A percentile compares a stretch with the other conserved stretches of the same genome.
Evolutionary conservation across 2,329 filamentous ascomycete species (phyloP).

Genomic region (Graphiopsis chlorocephala): DNA sequence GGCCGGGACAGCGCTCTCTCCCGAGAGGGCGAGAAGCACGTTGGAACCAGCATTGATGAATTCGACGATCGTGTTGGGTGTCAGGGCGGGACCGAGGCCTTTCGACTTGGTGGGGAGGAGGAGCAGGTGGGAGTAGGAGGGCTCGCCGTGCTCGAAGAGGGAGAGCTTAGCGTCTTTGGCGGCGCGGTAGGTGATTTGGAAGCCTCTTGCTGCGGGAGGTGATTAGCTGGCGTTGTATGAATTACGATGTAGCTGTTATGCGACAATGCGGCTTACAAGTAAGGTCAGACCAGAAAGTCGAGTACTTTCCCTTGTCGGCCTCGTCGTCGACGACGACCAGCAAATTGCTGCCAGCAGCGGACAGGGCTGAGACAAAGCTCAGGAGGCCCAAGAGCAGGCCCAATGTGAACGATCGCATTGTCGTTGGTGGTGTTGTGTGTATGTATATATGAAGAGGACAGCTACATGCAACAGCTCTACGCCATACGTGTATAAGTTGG

Average conservation of each 20-base stretch:
- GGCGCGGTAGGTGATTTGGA: conserved; percentile 74
- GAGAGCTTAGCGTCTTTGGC: conserved; percentile 75
- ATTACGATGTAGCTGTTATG: not conserved
- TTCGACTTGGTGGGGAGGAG: conserved; percentile 88
- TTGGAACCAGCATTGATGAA: conserved; percentile 93
- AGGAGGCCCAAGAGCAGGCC: conserved; percentile 62
- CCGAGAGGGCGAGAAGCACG: conserved; percentile 79
- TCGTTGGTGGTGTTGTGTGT: conserved; percentile 10
- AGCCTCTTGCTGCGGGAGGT: conserved; percentile 67
- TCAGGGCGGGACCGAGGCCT: conserved; percentile 85
- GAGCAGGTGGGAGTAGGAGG: conserved; percentile 85
- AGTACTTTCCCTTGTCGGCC: conserved; percentile 77
- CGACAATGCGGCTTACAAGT: conserved; percentile 52
- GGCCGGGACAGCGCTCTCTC: conserved; percentile 65
- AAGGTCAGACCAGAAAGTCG: conserved; percentile 73
- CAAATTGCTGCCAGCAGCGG: conserved; percentile 74
- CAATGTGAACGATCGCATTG: conserved; percentile 33
- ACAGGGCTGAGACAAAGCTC: conserved; percentile 69
- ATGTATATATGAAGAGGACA: not conserved
- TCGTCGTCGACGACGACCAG: conserved; percentile 83
- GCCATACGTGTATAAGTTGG: conserved; percentile 5
- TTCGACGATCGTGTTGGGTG: conserved; percentile 79
- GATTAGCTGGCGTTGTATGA: not conserved
- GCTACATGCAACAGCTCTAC: not conserved
- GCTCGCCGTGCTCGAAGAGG: conserved; percentile 82